Conservation (phyloP, 2,329 filamentous ascomycete species). For the Drechslera avenae region DNA sequence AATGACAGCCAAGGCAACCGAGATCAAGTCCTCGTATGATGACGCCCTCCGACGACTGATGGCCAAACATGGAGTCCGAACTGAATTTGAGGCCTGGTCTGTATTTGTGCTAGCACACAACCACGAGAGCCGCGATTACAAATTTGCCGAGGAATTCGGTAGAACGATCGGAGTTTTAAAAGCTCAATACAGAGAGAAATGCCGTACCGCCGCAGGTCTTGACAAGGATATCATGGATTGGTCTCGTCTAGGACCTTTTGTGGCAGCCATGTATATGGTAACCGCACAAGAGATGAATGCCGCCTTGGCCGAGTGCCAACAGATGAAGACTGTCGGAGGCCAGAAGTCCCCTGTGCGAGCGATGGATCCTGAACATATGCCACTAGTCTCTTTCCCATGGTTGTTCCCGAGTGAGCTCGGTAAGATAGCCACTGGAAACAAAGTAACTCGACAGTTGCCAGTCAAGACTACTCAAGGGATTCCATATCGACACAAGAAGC, state of each 20-base stretch:
- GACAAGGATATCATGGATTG: slow-evolving; percentile 41
- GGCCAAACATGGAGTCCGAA: slow-evolving; percentile 79
- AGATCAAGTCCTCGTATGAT: slow-evolving; percentile 80
- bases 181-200: slow-evolving; percentile 69
- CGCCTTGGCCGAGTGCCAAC: slow-evolving; percentile 59
- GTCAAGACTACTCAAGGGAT: background rate
- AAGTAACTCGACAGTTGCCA: background rate
- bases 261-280: slow-evolving; percentile 85
- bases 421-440: slow-evolving; percentile 62
- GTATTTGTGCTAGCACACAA: slow-evolving; percentile 81
- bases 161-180: slow-evolving; percentile 69
- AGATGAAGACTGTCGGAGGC: slow-evolving; percentile 49
- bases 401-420: slow-evolving; percentile 77
- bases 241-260: slow-evolving; percentile 67
- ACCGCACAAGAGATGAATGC: slow-evolving; percentile 72
- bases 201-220: slow-evolving; percentile 66
- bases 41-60: slow-evolving; percentile 76
- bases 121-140: slow-evolving; percentile 76
- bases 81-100: slow-evolving; percentile 91
- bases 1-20: slow-evolving; percentile 63
- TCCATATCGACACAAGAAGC: slow-evolving; percentile 15
- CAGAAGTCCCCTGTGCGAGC: slow-evolving; percentile 44
- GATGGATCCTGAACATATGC: slow-evolving; percentile 64
- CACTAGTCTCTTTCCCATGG: slow-evolving; percentile 94
- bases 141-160: slow-evolving; percentile 82